Percentiles rank a stretch among this genome's conserved stretches.
phyloP scores from a whole-genome alignment of 768 basidiomycete genomes.

The Coprinellus micaceus region DNA sequence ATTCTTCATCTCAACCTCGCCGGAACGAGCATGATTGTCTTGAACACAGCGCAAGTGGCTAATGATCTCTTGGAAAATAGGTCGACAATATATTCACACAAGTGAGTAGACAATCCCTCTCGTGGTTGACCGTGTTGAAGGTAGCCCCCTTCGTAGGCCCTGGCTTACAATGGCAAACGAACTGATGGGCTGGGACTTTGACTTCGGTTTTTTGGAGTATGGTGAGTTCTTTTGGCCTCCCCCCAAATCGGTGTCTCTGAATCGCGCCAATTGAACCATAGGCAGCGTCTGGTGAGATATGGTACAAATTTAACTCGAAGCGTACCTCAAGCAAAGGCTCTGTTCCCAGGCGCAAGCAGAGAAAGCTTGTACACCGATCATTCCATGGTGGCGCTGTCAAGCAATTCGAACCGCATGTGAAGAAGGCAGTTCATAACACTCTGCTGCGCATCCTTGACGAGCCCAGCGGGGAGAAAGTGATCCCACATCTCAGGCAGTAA shows the following conservation, averaged over 20 bases:
- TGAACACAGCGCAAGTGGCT: slow-evolving; percentile 31
- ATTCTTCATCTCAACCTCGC: slow-evolving; percentile 22
- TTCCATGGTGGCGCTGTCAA: slow-evolving; percentile 24
- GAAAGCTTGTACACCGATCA: slow-evolving; percentile 28
- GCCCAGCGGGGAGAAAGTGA: slow-evolving; percentile 9
- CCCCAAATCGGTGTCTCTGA: no score
- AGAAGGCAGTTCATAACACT: slow-evolving; percentile 25
- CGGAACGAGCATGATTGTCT: slow-evolving; percentile 19
- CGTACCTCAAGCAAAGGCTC: no score
- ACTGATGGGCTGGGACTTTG: slow-evolving; percentile 25
- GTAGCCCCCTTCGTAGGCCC: slow-evolving; percentile 3
- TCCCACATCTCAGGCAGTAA: neutral
- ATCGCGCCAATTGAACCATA: no score
- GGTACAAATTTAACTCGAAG: neutral
- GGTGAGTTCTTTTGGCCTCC: no score
- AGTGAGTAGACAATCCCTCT: no score
- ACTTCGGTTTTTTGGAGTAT: slow-evolving; percentile 29
- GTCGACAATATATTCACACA: slow-evolving; percentile 34
- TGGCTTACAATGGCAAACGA: slow-evolving; percentile 18
- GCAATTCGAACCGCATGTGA: slow-evolving; percentile 22
- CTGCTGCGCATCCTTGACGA: slow-evolving; percentile 25
- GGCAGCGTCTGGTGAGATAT: slow-evolving; percentile 19
- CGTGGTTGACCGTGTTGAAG: no score
- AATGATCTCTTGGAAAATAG: slow-evolving; percentile 38
- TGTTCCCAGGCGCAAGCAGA: slow-evolving; percentile 27